Evolutionary conservation across 2,329 filamentous ascomycete genomes (phyloP).

Genomic region (Penicillium crustosum): DNA sequence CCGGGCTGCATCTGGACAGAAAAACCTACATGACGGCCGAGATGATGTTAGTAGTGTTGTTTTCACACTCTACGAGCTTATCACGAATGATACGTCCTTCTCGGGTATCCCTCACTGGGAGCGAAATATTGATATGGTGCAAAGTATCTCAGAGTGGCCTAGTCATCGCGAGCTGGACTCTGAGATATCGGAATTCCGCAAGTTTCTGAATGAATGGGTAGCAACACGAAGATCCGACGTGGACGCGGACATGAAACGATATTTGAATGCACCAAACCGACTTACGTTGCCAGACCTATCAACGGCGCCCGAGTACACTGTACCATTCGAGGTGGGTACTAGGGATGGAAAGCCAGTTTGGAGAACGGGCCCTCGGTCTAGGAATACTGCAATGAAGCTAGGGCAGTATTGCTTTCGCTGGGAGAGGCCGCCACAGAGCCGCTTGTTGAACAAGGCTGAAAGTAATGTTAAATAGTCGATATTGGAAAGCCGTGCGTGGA

Average conservation of each 20-base stretch:
- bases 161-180: conserved; percentile 18
- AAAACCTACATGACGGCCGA: conserved; percentile 17
- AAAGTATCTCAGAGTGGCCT: conserved; percentile 19
- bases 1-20: conserved; percentile 17
- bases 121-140: conserved; percentile 23
- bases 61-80: conserved; percentile 30
- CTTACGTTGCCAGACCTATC: conserved; percentile 19
- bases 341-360: conserved; percentile 15
- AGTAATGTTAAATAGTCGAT: background rate
- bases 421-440: conserved; percentile 19
- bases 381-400: conserved; percentile 14
- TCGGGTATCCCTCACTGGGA: conserved; percentile 26
- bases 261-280: conserved; percentile 20
- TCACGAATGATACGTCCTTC: conserved; percentile 29
- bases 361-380: conserved; percentile 12
- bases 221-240: conserved; percentile 12
- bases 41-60: conserved; percentile 28
- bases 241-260: conserved; percentile 12
- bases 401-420: conserved; percentile 22
- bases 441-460: background rate
- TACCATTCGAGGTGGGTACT: conserved; percentile 18
- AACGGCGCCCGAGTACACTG: conserved; percentile 15
- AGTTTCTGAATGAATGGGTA: conserved; percentile 21
- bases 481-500: background rate
- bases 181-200: conserved; percentile 19